These are phyloP conservation scores for Jaltomata sinuosa DNA, from an alignment of 257 asterid genomes.

Conservation along the genomic window DNA sequence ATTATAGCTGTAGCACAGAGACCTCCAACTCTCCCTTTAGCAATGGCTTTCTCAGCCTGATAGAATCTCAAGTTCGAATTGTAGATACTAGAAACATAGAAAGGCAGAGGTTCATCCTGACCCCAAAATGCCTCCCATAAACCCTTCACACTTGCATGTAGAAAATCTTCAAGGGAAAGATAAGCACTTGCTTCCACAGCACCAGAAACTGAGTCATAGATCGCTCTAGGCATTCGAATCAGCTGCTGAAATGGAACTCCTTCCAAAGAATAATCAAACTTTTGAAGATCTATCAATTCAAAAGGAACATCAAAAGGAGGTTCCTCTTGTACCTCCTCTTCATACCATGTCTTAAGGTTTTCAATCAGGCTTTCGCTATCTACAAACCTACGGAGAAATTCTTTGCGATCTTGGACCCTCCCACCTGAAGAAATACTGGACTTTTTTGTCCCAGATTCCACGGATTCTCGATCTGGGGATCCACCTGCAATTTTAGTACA, in stretches of 20 bases:
- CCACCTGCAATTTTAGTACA: conserved; percentile 29
- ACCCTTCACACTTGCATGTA: conserved; percentile 63
- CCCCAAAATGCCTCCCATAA: conserved; percentile 96
- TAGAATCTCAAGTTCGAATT: conserved; percentile 60
- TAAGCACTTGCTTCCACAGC: conserved; percentile 62
- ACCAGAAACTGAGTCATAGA: conserved; percentile 57
- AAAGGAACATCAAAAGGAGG: conserved; percentile 66
- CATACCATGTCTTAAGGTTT: conserved; percentile 52
- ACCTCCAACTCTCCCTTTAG: conserved; percentile 65
- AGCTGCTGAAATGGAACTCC: conserved; percentile 84
- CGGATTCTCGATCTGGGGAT: conserved; percentile 66
- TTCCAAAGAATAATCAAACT: conserved; percentile 91
- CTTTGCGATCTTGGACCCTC: conserved; percentile 51
- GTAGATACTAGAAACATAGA: conserved; percentile 59
- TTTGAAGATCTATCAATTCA: conserved; percentile 85
- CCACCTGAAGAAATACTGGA: conserved; percentile 69
- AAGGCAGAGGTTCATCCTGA: conserved; percentile 55
- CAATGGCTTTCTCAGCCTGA: conserved; percentile 74
- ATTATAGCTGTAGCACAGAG: conserved; percentile 79
- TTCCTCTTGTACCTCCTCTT: conserved; percentile 26
- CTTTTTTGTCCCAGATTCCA: conserved; percentile 59
- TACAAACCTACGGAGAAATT: conserved; percentile 71
- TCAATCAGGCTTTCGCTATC: conserved; percentile 47
- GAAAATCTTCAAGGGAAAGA: conserved; percentile 92
- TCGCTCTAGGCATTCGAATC: conserved; percentile 80